Evolutionary conservation across 495 filamentous ascomycete genomes (phyloP).

Genomic region (Aspergillus carlsbadensis): DNA sequence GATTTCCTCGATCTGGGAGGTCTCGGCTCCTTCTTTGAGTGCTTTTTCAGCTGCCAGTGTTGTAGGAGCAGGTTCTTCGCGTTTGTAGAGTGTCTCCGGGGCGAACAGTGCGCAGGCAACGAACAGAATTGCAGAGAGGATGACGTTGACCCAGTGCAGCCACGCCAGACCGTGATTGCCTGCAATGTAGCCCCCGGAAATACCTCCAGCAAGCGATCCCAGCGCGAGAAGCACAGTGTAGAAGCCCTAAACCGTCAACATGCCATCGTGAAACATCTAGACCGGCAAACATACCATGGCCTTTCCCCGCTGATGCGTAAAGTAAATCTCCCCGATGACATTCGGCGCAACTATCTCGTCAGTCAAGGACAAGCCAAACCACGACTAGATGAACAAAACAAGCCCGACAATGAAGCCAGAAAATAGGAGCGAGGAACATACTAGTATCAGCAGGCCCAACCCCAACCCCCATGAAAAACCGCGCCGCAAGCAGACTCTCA

Average conservation of each 20-base stretch:
- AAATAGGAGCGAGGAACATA: conserved; percentile 4
- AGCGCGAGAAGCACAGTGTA: conserved; percentile 17
- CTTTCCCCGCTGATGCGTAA: conserved; percentile 18
- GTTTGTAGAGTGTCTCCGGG: conserved; percentile 16
- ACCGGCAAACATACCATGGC: conserved; percentile 15
- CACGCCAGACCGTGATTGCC: conserved; percentile 11
- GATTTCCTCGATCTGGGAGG: conserved; percentile 10
- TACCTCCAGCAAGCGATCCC: conserved; percentile 19
- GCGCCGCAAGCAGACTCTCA: conserved; percentile 16
- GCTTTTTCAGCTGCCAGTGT: neutral
- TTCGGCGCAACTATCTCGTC: conserved; percentile 16
- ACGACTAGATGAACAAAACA: neutral
- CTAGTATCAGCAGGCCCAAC: conserved; percentile 19
- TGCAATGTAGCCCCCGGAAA: conserved; percentile 18
- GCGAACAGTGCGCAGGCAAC: conserved; percentile 12
- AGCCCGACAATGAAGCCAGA: too few relatives aligned
- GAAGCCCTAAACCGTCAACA: conserved; percentile 9
- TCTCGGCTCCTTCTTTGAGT: neutral
- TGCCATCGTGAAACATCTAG: neutral
- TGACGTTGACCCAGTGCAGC: conserved; percentile 23
- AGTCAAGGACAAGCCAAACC: too few relatives aligned
- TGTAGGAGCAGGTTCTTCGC: neutral
- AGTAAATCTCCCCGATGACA: conserved; percentile 21
- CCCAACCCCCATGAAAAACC: conserved; percentile 19
- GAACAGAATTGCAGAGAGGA: conserved; percentile 13